Conservation (phyloP, 495 filamentous ascomycete genomes). For the Talaromyces nanjingensis region DNA sequence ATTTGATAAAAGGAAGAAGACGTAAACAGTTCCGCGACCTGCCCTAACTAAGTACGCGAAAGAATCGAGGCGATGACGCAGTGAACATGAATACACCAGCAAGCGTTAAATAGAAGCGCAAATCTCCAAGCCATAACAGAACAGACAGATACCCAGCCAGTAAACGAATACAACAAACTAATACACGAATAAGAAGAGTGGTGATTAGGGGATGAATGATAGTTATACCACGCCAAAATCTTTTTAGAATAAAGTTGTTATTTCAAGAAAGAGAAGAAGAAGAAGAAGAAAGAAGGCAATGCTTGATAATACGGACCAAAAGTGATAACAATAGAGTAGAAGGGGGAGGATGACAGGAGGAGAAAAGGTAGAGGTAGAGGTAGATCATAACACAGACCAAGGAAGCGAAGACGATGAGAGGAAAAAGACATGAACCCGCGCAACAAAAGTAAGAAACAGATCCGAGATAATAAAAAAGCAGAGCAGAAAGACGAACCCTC, state of each 20-base stretch:
- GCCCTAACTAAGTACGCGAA: not conserved
- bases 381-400: constrained; percentile 7
- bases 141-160: not conserved
- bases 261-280: not conserved
- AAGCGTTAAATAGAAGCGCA: not conserved
- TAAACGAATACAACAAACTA: not conserved
- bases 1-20: not conserved
- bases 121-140: not conserved
- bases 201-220: not conserved
- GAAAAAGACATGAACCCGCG: constrained; percentile 10
- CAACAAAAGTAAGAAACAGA: constrained; percentile 28
- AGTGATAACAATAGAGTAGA: not conserved
- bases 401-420: constrained; percentile 14
- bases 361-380: constrained; percentile 13
- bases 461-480: constrained; percentile 33
- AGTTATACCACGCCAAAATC: not conserved
- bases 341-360: too few species aligned
- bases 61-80: not conserved
- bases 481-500: not conserved
- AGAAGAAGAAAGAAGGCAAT: constrained; percentile 13
- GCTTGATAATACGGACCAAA: constrained; percentile 1
- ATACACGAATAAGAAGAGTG: not conserved
- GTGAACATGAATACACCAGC: not conserved
- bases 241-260: not conserved
- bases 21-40: not conserved